Evolutionary conservation across 257 asterid species (phyloP).

Genomic region (Fraxinus cuspidata): DNA sequence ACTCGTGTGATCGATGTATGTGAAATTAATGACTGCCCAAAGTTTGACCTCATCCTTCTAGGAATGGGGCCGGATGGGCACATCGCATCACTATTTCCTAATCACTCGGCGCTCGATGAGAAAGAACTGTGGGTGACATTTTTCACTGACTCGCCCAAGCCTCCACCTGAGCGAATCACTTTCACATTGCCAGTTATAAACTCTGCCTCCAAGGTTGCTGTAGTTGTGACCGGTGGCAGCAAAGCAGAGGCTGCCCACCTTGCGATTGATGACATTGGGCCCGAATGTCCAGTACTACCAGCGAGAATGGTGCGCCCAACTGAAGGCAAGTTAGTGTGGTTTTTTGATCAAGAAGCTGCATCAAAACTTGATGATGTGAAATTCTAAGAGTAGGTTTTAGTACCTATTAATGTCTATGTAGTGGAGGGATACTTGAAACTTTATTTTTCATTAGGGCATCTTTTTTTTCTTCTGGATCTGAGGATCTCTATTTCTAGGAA

Average conservation of each 20-base stretch:
- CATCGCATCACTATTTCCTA: constrained; percentile 66
- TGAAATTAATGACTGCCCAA: constrained; percentile 57
- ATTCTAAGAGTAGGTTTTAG: constrained; percentile 44
- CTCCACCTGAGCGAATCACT: constrained; percentile 71
- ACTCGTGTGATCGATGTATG: constrained; percentile 65
- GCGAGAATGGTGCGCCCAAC: constrained; percentile 68
- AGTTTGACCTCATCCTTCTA: constrained; percentile 62
- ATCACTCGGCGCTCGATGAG: constrained; percentile 40
- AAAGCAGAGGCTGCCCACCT: constrained; percentile 61
- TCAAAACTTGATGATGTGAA: constrained; percentile 52
- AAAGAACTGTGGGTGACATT: constrained; percentile 65
- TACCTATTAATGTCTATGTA: constrained; percentile 36
- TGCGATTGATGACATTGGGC: constrained; percentile 48
- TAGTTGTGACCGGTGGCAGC: constrained; percentile 47
- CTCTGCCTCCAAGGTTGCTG: constrained; percentile 60
- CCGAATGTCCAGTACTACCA: constrained; percentile 50
- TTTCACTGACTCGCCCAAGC: constrained; percentile 61
- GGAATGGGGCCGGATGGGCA: constrained; percentile 76
- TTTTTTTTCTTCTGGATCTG: constrained; percentile 6
- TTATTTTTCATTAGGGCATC: constrained; percentile 29
- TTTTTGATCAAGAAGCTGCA: constrained; percentile 72
- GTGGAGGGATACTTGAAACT: constrained; percentile 37
- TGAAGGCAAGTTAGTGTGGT: constrained; percentile 80
- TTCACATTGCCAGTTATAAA: constrained; percentile 66
- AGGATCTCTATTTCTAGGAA: not conserved